These are phyloP conservation scores for Cladobotryum protrusum DNA, from an alignment of 2,329 filamentous ascomycete genomes.

Conservation along the genomic window DNA sequence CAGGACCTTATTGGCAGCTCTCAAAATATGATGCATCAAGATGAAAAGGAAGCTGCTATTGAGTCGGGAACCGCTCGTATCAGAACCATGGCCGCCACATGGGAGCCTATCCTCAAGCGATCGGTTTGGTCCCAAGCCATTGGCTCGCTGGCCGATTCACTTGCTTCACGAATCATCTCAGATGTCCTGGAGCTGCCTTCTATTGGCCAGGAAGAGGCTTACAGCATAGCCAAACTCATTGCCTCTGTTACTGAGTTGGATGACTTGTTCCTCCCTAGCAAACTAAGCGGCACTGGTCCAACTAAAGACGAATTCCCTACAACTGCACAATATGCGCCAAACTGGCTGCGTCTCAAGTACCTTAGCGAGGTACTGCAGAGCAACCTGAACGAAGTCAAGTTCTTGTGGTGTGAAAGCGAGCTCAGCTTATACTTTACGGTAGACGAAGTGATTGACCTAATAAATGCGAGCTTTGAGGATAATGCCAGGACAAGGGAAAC, in stretches of 20 bases:
- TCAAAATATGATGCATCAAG: slow-evolving; percentile 54
- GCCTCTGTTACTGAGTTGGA: slow-evolving; percentile 52
- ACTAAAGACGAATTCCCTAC: slow-evolving; percentile 40
- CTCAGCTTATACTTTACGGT: slow-evolving; percentile 56
- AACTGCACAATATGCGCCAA: slow-evolving; percentile 54
- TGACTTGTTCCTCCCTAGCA: slow-evolving; percentile 50
- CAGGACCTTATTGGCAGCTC: slow-evolving; percentile 55
- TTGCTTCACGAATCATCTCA: slow-evolving; percentile 52
- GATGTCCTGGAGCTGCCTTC: slow-evolving; percentile 57
- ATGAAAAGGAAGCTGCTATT: slow-evolving; percentile 46
- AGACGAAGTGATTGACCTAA: slow-evolving; percentile 56
- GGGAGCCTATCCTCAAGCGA: slow-evolving; percentile 52
- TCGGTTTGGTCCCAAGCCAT: slow-evolving; percentile 59
- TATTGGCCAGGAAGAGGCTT: slow-evolving; percentile 59
- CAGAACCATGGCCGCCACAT: slow-evolving; percentile 46
- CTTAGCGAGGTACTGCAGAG: slow-evolving; percentile 60
- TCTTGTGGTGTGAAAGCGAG: slow-evolving; percentile 60
- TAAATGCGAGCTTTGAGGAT: slow-evolving; percentile 58
- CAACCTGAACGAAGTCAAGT: slow-evolving; percentile 57
- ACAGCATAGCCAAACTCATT: slow-evolving; percentile 54
- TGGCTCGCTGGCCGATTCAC: slow-evolving; percentile 52
- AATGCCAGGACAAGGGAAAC: slow-evolving; percentile 53
- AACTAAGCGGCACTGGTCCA: slow-evolving; percentile 20
- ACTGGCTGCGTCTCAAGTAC: slow-evolving; percentile 59
- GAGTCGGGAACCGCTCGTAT: slow-evolving; percentile 49